A percentile compares a stretch with the other conserved stretches of the same genome.
These are phyloP conservation scores for Russula dissimulans DNA, from an alignment of 768 basidiomycete genomes.

Conservation along the genomic window DNA sequence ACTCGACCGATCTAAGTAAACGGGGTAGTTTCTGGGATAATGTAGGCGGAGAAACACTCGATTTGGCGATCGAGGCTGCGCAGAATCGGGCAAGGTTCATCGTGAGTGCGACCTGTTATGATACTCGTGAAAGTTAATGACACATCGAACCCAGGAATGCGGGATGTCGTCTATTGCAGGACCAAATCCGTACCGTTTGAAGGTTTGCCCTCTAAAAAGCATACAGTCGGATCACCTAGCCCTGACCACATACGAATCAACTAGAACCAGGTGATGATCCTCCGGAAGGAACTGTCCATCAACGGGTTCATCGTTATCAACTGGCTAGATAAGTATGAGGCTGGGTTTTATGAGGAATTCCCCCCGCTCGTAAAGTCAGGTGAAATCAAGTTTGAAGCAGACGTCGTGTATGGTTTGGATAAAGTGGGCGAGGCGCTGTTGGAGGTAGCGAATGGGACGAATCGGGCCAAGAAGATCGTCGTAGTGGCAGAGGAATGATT, in stretches of 20 bases:
- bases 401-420: constrained; percentile 23
- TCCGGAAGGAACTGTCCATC: too few relatives aligned
- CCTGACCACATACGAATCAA: not conserved
- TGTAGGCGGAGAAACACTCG: constrained; percentile 27
- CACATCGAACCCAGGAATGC: constrained; percentile 19
- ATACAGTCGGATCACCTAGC: too few relatives aligned
- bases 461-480: constrained; percentile 22
- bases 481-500: too few relatives aligned
- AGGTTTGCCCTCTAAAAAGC: not conserved
- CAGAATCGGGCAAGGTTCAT: constrained; percentile 19
- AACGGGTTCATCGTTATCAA: too few relatives aligned
- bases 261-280: not conserved
- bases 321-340: constrained; percentile 20
- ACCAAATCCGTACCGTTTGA: constrained; percentile 18
- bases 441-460: constrained; percentile 21
- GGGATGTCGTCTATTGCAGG: constrained; percentile 25
- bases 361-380: constrained; percentile 24
- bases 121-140: not conserved
- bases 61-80: constrained; percentile 23
- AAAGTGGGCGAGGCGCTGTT: constrained; percentile 23
- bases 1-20: not conserved
- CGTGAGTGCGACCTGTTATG: constrained; percentile 12
- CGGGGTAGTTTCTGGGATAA: constrained; percentile 27
- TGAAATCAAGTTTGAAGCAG: constrained; percentile 25
- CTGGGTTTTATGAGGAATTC: constrained; percentile 24